These are phyloP conservation scores for Ceratobasidium theobromae DNA, from an alignment of 1,284 basidiomycete species.

Conservation along the genomic window DNA sequence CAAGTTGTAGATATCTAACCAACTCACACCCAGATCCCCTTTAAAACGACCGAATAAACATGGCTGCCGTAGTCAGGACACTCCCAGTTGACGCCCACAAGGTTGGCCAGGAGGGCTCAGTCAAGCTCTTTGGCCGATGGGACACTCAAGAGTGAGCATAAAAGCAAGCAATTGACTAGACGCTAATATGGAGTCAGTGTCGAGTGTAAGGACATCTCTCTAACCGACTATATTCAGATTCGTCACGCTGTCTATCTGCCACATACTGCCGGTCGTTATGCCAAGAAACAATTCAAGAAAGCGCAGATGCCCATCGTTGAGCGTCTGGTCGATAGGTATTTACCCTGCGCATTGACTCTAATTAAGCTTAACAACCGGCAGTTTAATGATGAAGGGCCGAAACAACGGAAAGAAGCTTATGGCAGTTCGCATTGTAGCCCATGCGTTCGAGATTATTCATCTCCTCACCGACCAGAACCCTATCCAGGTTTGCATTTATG, in stretches of 20 bases:
- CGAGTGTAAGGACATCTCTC: slow-evolving; percentile 98
- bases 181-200: slow-evolving; percentile 58
- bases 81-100: slow-evolving; percentile 84
- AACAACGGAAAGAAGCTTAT: slow-evolving; percentile 99
- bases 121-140: slow-evolving; percentile 98
- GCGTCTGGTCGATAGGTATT: slow-evolving; percentile 95
- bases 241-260: slow-evolving; percentile 97
- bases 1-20: not conserved
- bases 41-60: slow-evolving; percentile 8
- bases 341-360: slow-evolving; percentile 31
- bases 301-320: slow-evolving; percentile 99
- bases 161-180: not conserved
- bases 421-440: slow-evolving; percentile 98
- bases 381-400: slow-evolving; percentile 99
- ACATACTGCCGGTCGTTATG: slow-evolving; percentile 98
- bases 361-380: slow-evolving; percentile 42
- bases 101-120: slow-evolving; percentile 67
- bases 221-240: slow-evolving; percentile 99
- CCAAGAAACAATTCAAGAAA: slow-evolving; percentile 99
- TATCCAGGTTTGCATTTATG: slow-evolving; percentile 72
- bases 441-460: slow-evolving; percentile 99
- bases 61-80: slow-evolving; percentile 50
- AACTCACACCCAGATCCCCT: not conserved
- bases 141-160: slow-evolving; percentile 88
- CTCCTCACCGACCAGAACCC: slow-evolving; percentile 99